A percentile compares a stretch with the other conserved stretches of the same genome.
phyloP scores from a whole-genome alignment of 2,329 filamentous ascomycete species.

The Talaromyces sp. region DNA sequence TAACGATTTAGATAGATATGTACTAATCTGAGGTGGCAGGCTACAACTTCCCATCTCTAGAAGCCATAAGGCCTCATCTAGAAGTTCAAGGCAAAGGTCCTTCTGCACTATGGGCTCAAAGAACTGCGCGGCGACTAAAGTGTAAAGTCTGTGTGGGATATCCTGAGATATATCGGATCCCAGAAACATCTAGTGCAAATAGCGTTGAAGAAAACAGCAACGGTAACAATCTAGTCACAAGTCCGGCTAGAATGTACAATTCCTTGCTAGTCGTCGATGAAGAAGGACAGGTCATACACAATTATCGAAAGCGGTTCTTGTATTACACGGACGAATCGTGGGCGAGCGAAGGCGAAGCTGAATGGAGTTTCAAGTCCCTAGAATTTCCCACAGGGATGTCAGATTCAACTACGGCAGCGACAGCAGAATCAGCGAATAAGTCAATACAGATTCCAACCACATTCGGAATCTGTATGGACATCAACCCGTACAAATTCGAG shows the following conservation, averaged over 20 bases:
- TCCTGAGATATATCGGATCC: conserved; percentile 47
- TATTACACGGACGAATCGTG: conserved; percentile 67
- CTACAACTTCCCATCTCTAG: conserved; percentile 60
- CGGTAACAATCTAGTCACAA: neutral
- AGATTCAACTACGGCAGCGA: neutral
- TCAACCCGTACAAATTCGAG: conserved; percentile 62
- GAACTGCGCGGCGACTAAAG: conserved; percentile 51
- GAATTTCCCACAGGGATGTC: conserved; percentile 10
- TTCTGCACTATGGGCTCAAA: conserved; percentile 56
- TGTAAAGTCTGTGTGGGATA: conserved; percentile 65
- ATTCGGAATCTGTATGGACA: conserved; percentile 52
- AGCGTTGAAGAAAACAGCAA: neutral
- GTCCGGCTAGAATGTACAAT: conserved; percentile 51
- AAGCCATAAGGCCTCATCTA: conserved; percentile 56
- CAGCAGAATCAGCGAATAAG: neutral
- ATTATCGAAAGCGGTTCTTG: conserved; percentile 63
- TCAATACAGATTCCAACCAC: conserved; percentile 36
- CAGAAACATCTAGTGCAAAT: neutral
- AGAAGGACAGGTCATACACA: conserved; percentile 51
- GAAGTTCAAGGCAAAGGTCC: conserved; percentile 56
- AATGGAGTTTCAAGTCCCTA: conserved; percentile 31
- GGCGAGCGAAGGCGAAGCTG: conserved; percentile 52
- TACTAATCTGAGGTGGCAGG: conserved; percentile 36
- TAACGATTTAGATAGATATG: too few species aligned
- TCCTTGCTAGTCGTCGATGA: conserved; percentile 57